Conservation (phyloP, 2,329 filamentous ascomycete species). For the Paraphoma chrysanthemicola region DNA sequence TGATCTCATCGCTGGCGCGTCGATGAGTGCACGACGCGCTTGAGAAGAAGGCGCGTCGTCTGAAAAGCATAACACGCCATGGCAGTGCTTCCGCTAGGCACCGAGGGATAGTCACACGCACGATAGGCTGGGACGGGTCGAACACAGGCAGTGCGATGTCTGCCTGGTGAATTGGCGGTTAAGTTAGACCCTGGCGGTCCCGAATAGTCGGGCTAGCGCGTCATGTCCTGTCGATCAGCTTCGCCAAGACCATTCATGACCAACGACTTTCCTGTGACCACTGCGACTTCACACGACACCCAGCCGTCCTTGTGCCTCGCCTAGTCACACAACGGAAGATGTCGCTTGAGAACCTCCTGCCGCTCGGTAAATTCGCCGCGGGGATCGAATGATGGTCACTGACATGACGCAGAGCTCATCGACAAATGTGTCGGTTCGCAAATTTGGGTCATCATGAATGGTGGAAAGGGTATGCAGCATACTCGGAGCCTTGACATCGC, state of each 20-base stretch:
- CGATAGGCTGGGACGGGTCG: constrained; percentile 7
- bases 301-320: neutral
- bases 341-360: constrained; percentile 39
- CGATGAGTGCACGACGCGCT: constrained; percentile 27
- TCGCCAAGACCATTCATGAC: constrained; percentile 29
- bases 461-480: constrained; percentile 79
- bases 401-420: constrained; percentile 78
- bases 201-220: constrained; percentile 24
- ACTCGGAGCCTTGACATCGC: neutral
- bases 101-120: constrained; percentile 15
- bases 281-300: constrained; percentile 3
- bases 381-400: constrained; percentile 10
- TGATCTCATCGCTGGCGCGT: constrained; percentile 22
- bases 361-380: constrained; percentile 30
- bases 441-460: constrained; percentile 99
- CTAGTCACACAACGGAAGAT: constrained; percentile 13
- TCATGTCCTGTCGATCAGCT: constrained; percentile 6
- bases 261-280: neutral
- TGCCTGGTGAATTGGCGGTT: constrained; percentile 26
- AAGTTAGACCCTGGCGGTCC: constrained; percentile 12
- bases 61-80: constrained; percentile 47
- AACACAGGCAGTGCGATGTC: constrained; percentile 12
- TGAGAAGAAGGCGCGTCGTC: constrained; percentile 33
- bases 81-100: constrained; percentile 41
- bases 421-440: constrained; percentile 98